phyloP scores from a whole-genome alignment of 1,139 yeast genomes.

The Arxiozyma telluris region DNA sequence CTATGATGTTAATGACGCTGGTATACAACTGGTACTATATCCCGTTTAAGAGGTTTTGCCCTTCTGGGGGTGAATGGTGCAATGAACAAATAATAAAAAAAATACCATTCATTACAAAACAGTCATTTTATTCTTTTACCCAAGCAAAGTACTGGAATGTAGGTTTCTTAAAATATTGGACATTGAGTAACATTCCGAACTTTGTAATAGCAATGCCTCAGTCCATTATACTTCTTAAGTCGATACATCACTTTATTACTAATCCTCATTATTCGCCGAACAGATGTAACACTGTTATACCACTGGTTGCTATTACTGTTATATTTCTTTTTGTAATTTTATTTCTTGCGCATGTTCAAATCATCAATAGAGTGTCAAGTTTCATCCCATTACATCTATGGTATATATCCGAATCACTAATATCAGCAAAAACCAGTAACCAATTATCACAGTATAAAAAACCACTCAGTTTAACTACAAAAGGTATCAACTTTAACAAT shows the following conservation, averaged over 20 bases:
- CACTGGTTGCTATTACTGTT: constrained; percentile 36
- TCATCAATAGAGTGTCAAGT: constrained; percentile 67
- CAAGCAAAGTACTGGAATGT: constrained; percentile 77
- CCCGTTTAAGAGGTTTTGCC: constrained; percentile 58
- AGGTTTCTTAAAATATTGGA: constrained; percentile 81
- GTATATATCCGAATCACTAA: constrained; percentile 44
- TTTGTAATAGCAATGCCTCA: constrained; percentile 73
- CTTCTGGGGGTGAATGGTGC: constrained; percentile 78
- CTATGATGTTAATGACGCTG: constrained; percentile 41
- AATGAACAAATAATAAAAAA: constrained; percentile 6
- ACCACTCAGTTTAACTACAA: not conserved
- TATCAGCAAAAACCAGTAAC: constrained; percentile 16
- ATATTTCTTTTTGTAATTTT: constrained; percentile 44
- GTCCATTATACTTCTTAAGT: constrained; percentile 35
- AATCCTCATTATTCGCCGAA: constrained; percentile 7
- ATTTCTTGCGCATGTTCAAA: constrained; percentile 75
- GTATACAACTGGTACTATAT: constrained; percentile 37
- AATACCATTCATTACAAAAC: constrained; percentile 14
- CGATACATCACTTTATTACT: constrained; percentile 27
- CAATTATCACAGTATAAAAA: constrained; percentile 2
- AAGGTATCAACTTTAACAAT: constrained; percentile 2
- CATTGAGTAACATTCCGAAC: constrained; percentile 69
- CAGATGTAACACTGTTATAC: constrained; percentile 23
- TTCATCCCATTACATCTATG: constrained; percentile 70
- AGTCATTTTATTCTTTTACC: constrained; percentile 64